phyloP scores from a whole-genome alignment of 805 yeast genomes.

The Kluyveromyces lactis region DNA sequence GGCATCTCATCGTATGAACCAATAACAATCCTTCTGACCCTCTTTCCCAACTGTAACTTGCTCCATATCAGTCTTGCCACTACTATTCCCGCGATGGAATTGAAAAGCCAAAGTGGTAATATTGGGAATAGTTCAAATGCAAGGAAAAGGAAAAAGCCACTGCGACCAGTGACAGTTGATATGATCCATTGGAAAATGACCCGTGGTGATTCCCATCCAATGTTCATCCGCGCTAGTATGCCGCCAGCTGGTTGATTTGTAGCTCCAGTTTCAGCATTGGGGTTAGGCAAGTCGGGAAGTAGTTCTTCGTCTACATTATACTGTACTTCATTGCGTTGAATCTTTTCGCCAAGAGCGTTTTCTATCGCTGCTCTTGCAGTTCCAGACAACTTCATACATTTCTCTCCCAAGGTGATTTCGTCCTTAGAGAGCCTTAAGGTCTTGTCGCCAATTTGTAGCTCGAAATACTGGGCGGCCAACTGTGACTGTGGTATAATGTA shows the following conservation, averaged over 20 bases:
- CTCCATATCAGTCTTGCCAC: neutral
- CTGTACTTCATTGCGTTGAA: neutral
- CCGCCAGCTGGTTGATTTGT: too few species aligned
- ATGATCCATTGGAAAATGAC: neutral
- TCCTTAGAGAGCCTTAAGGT: slow-evolving; percentile 1
- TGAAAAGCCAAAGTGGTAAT: neutral
- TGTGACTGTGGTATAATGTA: neutral
- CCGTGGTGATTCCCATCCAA: too few species aligned
- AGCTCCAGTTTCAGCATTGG: too few species aligned
- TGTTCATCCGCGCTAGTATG: too few species aligned
- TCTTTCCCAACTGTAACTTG: neutral
- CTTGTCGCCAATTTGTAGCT: neutral
- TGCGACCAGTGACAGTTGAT: neutral
- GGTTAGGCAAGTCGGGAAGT: too few species aligned
- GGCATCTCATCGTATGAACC: slow-evolving; percentile 1
- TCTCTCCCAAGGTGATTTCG: neutral
- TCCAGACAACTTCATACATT: neutral
- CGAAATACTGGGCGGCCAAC: neutral
- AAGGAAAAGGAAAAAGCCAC: neutral
- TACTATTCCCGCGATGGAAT: neutral
- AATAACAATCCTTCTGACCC: neutral
- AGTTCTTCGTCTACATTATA: neutral
- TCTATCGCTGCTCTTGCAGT: neutral
- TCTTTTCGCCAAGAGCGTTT: neutral
- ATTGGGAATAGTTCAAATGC: neutral